These are phyloP conservation scores for Penicillium paxilli DNA, from an alignment of 495 filamentous ascomycete species.

Conservation along the genomic window DNA sequence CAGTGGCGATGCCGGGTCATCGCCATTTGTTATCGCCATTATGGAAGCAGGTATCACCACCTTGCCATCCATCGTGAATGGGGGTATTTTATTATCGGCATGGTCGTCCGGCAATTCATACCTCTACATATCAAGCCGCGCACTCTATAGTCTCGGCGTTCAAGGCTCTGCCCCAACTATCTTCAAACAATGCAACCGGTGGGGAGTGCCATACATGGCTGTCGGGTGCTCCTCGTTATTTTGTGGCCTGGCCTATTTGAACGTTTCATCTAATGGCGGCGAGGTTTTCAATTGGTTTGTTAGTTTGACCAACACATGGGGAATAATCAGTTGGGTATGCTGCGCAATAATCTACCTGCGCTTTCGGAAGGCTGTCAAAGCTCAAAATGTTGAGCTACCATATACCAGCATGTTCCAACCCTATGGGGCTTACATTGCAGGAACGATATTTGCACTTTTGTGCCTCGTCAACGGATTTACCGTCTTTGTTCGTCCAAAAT, in stretches of 20 bases:
- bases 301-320: slow-evolving; percentile 51
- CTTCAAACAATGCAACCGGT: slow-evolving; percentile 33
- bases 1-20: slow-evolving; percentile 39
- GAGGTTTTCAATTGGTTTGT: slow-evolving; percentile 49
- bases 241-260: slow-evolving; percentile 24
- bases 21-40: slow-evolving; percentile 57
- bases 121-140: slow-evolving; percentile 69
- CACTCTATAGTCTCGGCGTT: slow-evolving; percentile 45
- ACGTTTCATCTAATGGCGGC: slow-evolving; percentile 3
- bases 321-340: slow-evolving; percentile 55
- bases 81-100: slow-evolving; percentile 62
- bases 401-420: too few relatives aligned
- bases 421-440: too few relatives aligned
- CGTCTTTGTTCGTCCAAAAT: too few relatives aligned
- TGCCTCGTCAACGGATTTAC: too few relatives aligned
- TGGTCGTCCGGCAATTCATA: slow-evolving; percentile 70
- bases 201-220: slow-evolving; percentile 38
- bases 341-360: slow-evolving; percentile 53
- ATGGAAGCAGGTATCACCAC: slow-evolving; percentile 57
- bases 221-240: slow-evolving; percentile 24
- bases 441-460: too few relatives aligned
- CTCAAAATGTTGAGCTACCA: too few relatives aligned
- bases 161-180: slow-evolving; percentile 36
- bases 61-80: slow-evolving; percentile 71
- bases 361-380: slow-evolving; percentile 32